Evolutionary conservation across 2,329 filamentous ascomycete species (phyloP).

Genomic region (Beauveria pseudobassiana): DNA sequence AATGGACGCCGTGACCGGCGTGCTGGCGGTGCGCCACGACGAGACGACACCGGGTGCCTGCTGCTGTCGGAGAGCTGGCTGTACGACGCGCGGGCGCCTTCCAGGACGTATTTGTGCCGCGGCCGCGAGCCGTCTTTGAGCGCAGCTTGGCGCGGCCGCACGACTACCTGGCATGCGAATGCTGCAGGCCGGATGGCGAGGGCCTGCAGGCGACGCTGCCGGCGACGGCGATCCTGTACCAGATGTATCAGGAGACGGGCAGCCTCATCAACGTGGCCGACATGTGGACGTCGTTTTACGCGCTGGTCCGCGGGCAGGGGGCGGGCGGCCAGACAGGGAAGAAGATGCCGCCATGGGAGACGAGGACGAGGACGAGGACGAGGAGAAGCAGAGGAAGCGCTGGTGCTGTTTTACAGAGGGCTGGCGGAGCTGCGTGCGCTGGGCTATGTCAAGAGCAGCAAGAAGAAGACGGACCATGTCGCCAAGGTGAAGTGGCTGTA

Average conservation of each 20-base stretch:
- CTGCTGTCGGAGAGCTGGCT: conserved; percentile 67
- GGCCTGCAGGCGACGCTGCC: conserved; percentile 56
- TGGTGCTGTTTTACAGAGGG: conserved; percentile 76
- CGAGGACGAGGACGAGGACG: conserved; percentile 21
- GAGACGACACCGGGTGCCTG: conserved; percentile 30
- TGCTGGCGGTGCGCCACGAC: conserved; percentile 21
- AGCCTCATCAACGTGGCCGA: conserved; percentile 72
- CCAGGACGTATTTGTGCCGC: conserved; percentile 69
- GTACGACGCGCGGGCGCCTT: conserved; percentile 64
- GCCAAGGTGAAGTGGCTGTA: conserved; percentile 79
- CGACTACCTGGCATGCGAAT: conserved; percentile 64
- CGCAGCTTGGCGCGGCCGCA: conserved; percentile 64
- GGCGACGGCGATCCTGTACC: conserved; percentile 66
- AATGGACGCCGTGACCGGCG: conserved; percentile 40
- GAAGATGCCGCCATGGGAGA: conserved; percentile 24
- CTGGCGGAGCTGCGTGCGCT: conserved; percentile 79
- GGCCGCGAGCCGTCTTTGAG: conserved; percentile 62
- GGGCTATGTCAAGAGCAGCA: conserved; percentile 81
- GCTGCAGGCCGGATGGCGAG: conserved; percentile 51
- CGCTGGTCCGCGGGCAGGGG: conserved; percentile 43
- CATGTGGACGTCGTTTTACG: conserved; percentile 69
- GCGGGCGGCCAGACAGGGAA: conserved; percentile 26
- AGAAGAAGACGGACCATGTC: conserved; percentile 87
- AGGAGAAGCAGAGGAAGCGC: conserved; percentile 47
- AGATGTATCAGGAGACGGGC: conserved; percentile 71